Base-by-base conservation (phyloP, 768 basidiomycete species). In the Termitomyces heimii region DNA sequence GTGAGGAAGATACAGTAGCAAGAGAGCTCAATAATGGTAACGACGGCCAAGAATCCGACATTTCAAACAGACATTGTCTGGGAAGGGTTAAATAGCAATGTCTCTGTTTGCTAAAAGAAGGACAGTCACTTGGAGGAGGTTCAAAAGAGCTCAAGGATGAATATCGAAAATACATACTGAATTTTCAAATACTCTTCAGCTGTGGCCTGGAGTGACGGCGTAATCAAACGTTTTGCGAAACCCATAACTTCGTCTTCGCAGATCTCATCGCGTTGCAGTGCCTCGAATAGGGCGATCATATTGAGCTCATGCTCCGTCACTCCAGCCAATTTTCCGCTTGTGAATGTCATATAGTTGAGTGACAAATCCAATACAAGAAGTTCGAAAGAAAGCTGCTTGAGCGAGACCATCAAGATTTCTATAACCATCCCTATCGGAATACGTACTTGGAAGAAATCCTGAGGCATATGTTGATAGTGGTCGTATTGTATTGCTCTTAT, bases 211-310 rank as follows among this genome's bases (percentile, higher is more conserved):
- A 56, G 29, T 48, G 32, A 34, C 18, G 55, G 48, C 9, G n/a
- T 40, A 13, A 50, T 50, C 39, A 43, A 35, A 7, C 22, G 14
- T 26, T 35, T 43, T 10, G 55, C 48, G 22, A 49, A 22, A 12
- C 14, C 6, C 40, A 50, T 12, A 26, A 56, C 40, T 37, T 56
- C 55, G 16, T 35, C 44, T 32, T 49, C 37, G 5, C 39, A 43
- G 28, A 56, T 49, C 48, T 44, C 55, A 26, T 42, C 55, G 20
- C 31, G 48, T 26, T 42, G 24, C 14, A 56, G 29, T 4, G 37
- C 55, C 24, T 31, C 12, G 5, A 56, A 56, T 3, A 56, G n/a
- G 24, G 55, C 13, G 40, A 50, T 50, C 55, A 56, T 42, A n/a
- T 20, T 26, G n/a, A 32, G 37, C 32, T 56, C 55, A 35, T 24